Percentiles rank a stretch among this genome's conserved stretches.
These are phyloP conservation scores for Trichophyton equinum DNA, from an alignment of 2,329 filamentous ascomycete genomes.

Conservation along the genomic window DNA sequence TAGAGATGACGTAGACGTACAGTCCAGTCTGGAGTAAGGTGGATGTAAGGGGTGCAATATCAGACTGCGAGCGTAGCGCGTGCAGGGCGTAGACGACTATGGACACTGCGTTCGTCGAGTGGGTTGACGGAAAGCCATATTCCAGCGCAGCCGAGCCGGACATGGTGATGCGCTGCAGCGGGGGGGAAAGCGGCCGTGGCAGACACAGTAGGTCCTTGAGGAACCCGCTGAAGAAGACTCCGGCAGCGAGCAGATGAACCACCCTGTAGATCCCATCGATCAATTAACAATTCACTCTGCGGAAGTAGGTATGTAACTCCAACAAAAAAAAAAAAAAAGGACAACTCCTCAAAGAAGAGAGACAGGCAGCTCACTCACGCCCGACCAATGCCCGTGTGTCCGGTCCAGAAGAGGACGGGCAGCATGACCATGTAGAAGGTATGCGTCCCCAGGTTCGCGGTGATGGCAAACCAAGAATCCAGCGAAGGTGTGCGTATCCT, in stretches of 20 bases:
- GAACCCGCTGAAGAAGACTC: slow-evolving; percentile 82
- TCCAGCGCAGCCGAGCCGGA: slow-evolving; percentile 88
- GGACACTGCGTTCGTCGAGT: slow-evolving; percentile 92
- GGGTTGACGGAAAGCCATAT: slow-evolving; percentile 94
- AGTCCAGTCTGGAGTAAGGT: slow-evolving; percentile 53
- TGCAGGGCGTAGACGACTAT: slow-evolving; percentile 77
- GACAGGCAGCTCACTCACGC: slow-evolving; percentile 48
- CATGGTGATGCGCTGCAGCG: slow-evolving; percentile 75
- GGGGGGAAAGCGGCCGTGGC: slow-evolving; percentile 80
- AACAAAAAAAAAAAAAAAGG: not conserved
- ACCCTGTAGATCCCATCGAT: slow-evolving; percentile 22
- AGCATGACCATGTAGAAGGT: slow-evolving; percentile 97
- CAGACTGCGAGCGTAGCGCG: slow-evolving; percentile 52
- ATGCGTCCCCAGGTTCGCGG: slow-evolving; percentile 90
- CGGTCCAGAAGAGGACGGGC: slow-evolving; percentile 94
- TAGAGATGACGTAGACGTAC: slow-evolving; percentile 79
- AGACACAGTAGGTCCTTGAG: slow-evolving; percentile 89
- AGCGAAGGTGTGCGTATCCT: slow-evolving; percentile 67
- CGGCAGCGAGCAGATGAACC: slow-evolving; percentile 61
- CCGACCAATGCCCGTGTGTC: slow-evolving; percentile 70
- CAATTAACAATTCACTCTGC: not conserved
- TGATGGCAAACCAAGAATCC: slow-evolving; percentile 93
- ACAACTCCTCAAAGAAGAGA: too few species aligned
- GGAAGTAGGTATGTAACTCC: not conserved
- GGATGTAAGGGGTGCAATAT: slow-evolving; percentile 47